A percentile compares a stretch with the other conserved stretches of the same genome.
Evolutionary conservation across 1,139 yeast genomes (phyloP).

Genomic region (Geotrichum fermentans): DNA sequence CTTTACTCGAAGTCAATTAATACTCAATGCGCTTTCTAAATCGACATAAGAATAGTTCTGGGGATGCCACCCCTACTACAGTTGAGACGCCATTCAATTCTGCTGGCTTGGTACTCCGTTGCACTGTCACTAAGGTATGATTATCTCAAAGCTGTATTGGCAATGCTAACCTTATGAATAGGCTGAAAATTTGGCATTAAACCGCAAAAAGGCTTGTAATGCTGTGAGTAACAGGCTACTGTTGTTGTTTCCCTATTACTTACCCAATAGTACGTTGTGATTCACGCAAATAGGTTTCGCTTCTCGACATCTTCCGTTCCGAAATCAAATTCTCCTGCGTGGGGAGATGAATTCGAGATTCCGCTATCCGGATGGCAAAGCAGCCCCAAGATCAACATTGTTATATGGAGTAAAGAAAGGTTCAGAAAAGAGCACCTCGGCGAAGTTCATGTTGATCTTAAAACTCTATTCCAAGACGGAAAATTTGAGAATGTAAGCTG

Average conservation of each 20-base stretch:
- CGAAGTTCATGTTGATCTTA: conserved; percentile 43
- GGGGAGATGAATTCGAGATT: conserved; percentile 37
- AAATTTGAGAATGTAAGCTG: conserved; percentile 1
- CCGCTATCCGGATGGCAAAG: conserved; percentile 29
- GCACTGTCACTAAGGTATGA: conserved; percentile 2
- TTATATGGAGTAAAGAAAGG: conserved; percentile 39
- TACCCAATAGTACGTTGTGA: conserved; percentile 27
- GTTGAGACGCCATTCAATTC: neutral
- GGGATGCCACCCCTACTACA: neutral
- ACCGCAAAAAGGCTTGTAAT: conserved; percentile 13
- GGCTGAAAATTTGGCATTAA: conserved; percentile 13
- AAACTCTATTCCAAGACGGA: conserved; percentile 2
- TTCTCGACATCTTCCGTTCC: conserved; percentile 36
- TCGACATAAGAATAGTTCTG: neutral
- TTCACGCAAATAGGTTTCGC: conserved; percentile 31
- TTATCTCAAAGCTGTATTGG: neutral
- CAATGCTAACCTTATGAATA: conserved; percentile 4
- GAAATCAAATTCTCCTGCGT: conserved; percentile 30
- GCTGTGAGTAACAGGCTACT: conserved; percentile 8
- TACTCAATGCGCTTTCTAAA: conserved; percentile 3
- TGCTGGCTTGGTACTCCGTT: neutral
- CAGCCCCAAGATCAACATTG: conserved; percentile 33
- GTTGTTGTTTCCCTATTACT: neutral
- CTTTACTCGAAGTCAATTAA: too few species aligned
- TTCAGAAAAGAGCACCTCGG: conserved; percentile 48